Evolutionary conservation across 208 protist species (phyloP), one percentile per base, ranked within the genome.

Genomic region (Wallacemonas sp.): DNA sequence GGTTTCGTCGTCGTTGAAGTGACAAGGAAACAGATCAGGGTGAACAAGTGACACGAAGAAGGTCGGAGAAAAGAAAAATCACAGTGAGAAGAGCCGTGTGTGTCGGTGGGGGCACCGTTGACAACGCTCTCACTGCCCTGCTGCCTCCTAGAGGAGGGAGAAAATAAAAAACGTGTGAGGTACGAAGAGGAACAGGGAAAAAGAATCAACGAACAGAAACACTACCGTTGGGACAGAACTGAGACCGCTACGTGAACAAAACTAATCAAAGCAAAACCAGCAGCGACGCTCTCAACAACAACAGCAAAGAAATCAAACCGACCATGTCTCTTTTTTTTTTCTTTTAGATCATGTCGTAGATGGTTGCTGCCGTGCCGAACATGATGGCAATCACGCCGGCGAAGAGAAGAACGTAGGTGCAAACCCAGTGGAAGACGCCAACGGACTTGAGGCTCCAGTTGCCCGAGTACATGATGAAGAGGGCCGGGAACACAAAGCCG

Each of bases 391-490:
- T 61, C 20, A 95, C 82, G 41, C 86, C 89, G 22, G 70, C 68
- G 38, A 95, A 80, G 50, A 92, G 79, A 39, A 95, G 77, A n/a
- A 77, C 25, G 64, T 92, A 93, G 2, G 89, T 95, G 54, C 36
- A 65, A 39, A 91, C 28, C 54, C 82, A 95, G 74, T 92, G 82
- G 48, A 88, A 79, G 61, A 70, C 76, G 44, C 86, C 86, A 23
- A 93, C 86, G 38, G 42, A 62, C 55, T 64, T 67, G 46, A 77
- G 70, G 25, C 48, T 68, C 81, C 80, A 92, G 77, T 80, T 72
- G 32, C 83, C 87, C 12, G 70, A 70, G 69, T 92, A 91, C 90
- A 95, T 89, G 57, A 82, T 69, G 72, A 90, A 94, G n/a, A 92
- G 67, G 12, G 89, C 89, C 1, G 92, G 87, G 57, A 84, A 84